These are phyloP conservation scores for Eucommia ulmoides DNA, from an alignment of 257 asterid genomes.

Conservation along the genomic window DNA sequence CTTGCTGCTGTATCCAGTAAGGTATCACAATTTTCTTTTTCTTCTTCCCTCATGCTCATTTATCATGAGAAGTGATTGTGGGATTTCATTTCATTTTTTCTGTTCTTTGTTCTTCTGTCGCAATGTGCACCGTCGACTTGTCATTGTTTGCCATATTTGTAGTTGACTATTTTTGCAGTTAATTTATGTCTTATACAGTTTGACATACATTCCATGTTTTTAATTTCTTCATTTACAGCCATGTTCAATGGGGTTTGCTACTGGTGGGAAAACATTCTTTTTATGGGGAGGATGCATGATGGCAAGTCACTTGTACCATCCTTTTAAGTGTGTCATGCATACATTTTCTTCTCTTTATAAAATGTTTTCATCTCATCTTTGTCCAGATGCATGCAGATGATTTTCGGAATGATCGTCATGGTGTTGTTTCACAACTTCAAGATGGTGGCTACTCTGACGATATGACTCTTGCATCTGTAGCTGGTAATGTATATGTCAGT, in stretches of 20 bases:
- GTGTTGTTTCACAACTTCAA: conserved; percentile 72
- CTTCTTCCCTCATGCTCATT: no score
- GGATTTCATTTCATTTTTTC: no score
- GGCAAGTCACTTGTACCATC: conserved; percentile 33
- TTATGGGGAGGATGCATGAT: conserved; percentile 99
- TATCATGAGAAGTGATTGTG: no score
- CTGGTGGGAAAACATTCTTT: conserved; percentile 96
- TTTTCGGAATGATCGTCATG: conserved; percentile 75
- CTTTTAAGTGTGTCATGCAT: conserved; percentile 5
- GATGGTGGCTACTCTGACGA: conserved; percentile 99
- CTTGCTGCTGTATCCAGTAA: no score
- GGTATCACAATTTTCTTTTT: no score
- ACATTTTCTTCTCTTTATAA: conserved; percentile 8
- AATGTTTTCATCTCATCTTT: conserved; percentile 8
- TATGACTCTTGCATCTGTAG: conserved; percentile 97
- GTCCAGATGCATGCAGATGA: conserved; percentile 97
- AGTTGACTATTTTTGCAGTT: not conserved
- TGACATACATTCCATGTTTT: conserved; percentile 8
- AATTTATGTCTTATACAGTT: conserved; percentile 9
- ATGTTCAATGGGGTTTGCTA: conserved; percentile 99
- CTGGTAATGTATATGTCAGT: conserved; percentile 33
- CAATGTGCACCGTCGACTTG: no score
- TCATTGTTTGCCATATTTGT: no score
- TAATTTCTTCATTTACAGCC: conserved; percentile 42
- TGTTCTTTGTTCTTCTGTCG: no score